A percentile compares a stretch with the other conserved stretches of the same genome.
Conservation (phyloP, 202 grass and related monocot genomes). For the Setaria italica region DNA sequence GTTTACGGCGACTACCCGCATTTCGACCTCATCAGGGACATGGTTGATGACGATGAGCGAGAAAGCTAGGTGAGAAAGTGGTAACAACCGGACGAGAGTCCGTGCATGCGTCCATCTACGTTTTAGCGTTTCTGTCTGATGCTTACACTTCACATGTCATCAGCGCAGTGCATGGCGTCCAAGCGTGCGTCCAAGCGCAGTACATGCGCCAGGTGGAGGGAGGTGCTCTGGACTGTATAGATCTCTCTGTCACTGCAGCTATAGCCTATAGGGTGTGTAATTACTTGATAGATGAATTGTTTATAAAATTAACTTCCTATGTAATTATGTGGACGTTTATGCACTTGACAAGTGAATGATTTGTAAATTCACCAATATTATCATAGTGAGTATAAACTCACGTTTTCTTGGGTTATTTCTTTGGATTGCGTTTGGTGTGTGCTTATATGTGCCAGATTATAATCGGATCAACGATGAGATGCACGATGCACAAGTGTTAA, state of each 20-base stretch:
- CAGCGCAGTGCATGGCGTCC: not conserved
- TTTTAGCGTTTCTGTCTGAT: not conserved
- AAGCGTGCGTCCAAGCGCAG: not conserved
- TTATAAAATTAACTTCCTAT: too few species aligned
- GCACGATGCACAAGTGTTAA: not conserved
- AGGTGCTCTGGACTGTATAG: not conserved
- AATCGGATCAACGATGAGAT: too few species aligned
- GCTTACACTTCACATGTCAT: not conserved
- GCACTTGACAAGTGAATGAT: too few species aligned
- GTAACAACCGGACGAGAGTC: not conserved
- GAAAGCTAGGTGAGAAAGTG: not conserved
- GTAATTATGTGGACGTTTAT: too few species aligned
- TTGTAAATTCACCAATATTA: too few species aligned
- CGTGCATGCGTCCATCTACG: not conserved
- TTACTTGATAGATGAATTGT: too few species aligned
- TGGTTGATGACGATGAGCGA: not conserved
- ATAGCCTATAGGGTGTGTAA: too few species aligned
- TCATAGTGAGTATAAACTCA: too few species aligned
- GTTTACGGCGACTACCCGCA: slow-evolving; percentile 24
- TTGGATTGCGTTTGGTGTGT: too few species aligned
- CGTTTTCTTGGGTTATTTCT: too few species aligned
- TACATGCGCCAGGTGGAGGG: not conserved
- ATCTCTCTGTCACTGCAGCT: too few species aligned
- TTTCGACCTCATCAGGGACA: slow-evolving; percentile 37
- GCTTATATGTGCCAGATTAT: too few species aligned